Evolutionary conservation across 2,329 filamentous ascomycete genomes (phyloP).

Genomic region (Thielaviopsis ethacetica): DNA sequence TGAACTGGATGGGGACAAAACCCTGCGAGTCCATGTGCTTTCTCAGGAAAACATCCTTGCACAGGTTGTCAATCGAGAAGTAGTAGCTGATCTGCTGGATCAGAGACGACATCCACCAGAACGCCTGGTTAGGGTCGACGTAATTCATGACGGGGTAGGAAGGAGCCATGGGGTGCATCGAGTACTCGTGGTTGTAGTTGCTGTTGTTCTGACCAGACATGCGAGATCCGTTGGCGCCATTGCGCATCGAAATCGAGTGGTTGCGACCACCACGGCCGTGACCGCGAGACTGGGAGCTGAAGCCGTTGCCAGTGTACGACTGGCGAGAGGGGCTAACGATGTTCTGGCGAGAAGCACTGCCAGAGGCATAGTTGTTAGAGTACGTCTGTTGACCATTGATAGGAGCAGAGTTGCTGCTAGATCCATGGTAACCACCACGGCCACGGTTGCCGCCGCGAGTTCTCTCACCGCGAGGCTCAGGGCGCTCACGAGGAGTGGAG

Average conservation of each 20-base stretch:
- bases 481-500: slow-evolving; percentile 12
- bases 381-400: slow-evolving; percentile 9
- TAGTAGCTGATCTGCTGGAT: slow-evolving; percentile 66
- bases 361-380: slow-evolving; percentile 2
- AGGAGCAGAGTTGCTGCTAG: slow-evolving; percentile 17
- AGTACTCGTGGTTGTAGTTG: slow-evolving; percentile 21
- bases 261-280: slow-evolving; percentile 14
- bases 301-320: slow-evolving; percentile 9
- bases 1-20: slow-evolving; percentile 65
- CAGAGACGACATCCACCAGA: slow-evolving; percentile 26
- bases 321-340: slow-evolving; percentile 11
- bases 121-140: slow-evolving; percentile 8
- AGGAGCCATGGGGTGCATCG: slow-evolving; percentile 23
- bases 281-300: slow-evolving; percentile 6
- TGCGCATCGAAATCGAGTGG: slow-evolving; percentile 25
- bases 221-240: slow-evolving; percentile 19
- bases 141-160: slow-evolving; percentile 17
- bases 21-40: slow-evolving; percentile 91
- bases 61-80: slow-evolving; percentile 88
- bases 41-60: slow-evolving; percentile 81
- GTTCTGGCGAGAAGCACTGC: slow-evolving; percentile 6
- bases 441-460: slow-evolving; percentile 29
- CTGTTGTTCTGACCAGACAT: slow-evolving; percentile 5
- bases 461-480: slow-evolving; percentile 25
- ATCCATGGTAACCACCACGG: slow-evolving; percentile 27